Conservation (phyloP, 2,329 filamentous ascomycete species). For the Fusarium sp. region DNA sequence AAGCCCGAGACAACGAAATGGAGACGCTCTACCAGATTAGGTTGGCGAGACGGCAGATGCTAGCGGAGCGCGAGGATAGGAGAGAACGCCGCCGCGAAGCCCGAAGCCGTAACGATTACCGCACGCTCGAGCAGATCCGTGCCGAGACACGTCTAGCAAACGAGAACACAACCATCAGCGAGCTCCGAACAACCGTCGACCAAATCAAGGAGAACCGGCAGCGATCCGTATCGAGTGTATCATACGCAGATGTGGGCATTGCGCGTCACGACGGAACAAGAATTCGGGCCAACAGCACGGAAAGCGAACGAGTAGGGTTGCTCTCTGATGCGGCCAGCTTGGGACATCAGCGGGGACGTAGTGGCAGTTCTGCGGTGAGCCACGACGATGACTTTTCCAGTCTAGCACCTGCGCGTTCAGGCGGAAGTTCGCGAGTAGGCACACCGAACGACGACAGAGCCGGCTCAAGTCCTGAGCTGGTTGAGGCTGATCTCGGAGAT, state of each 20-base stretch:
- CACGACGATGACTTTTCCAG: slow-evolving; percentile 61
- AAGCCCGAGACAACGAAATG: slow-evolving; percentile 89
- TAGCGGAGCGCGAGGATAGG: slow-evolving; percentile 82
- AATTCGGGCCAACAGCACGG: slow-evolving; percentile 77
- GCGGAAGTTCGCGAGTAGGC: slow-evolving; percentile 56
- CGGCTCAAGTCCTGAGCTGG: slow-evolving; percentile 65
- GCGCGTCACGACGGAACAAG: slow-evolving; percentile 82
- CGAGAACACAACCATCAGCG: slow-evolving; percentile 64
- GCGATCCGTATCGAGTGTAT: slow-evolving; percentile 78
- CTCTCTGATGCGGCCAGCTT: slow-evolving; percentile 75
- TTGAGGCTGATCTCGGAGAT: slow-evolving; percentile 63
- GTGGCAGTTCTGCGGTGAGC: slow-evolving; percentile 66
- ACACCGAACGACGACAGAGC: slow-evolving; percentile 54
- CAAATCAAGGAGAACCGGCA: slow-evolving; percentile 70
- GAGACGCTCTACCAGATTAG: slow-evolving; percentile 92
- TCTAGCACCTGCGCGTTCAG: slow-evolving; percentile 51
- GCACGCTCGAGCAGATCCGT: slow-evolving; percentile 75
- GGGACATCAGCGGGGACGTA: slow-evolving; percentile 50
- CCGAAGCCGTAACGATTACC: slow-evolving; percentile 75
- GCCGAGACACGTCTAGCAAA: slow-evolving; percentile 63
- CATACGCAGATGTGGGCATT: slow-evolving; percentile 81
- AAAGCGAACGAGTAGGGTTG: slow-evolving; percentile 78
- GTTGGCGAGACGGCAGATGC: slow-evolving; percentile 78
- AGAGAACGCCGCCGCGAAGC: slow-evolving; percentile 78
- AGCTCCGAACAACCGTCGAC: slow-evolving; percentile 66